Percentiles rank a stretch among this genome's conserved stretches.
These are phyloP conservation scores for Phylloporus arenicola DNA, from an alignment of 768 basidiomycete species.

Conservation along the genomic window DNA sequence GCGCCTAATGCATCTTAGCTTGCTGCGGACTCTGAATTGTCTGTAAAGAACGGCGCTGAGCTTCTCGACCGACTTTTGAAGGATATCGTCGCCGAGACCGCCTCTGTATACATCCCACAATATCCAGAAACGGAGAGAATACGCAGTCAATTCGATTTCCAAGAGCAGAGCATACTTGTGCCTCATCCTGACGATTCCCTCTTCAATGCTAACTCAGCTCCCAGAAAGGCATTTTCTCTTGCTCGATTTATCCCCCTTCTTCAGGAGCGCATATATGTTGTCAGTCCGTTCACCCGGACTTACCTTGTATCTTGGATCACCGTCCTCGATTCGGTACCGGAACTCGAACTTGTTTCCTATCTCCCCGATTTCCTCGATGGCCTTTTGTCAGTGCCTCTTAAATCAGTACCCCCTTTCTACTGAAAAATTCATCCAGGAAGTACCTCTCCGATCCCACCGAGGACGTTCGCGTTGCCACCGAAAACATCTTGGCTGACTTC, in stretches of 20 bases:
- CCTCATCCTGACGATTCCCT: slow-evolving; percentile 50
- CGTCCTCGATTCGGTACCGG: slow-evolving; percentile 92
- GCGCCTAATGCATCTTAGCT: slow-evolving; percentile 49
- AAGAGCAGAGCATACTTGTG: slow-evolving; percentile 55
- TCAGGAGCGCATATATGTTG: slow-evolving; percentile 87
- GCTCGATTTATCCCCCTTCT: slow-evolving; percentile 93
- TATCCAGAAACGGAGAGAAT: slow-evolving; percentile 75
- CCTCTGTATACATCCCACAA: slow-evolving; percentile 88
- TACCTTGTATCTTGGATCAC: slow-evolving; percentile 98
- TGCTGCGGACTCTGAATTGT: slow-evolving; percentile 89
- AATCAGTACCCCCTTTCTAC: slow-evolving; percentile 1
- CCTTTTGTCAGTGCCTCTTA: slow-evolving; percentile 58
- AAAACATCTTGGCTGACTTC: slow-evolving; percentile 84
- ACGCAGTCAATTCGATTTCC: slow-evolving; percentile 40
- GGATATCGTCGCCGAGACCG: slow-evolving; percentile 95
- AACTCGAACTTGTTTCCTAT: slow-evolving; percentile 90
- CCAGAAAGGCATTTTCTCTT: slow-evolving; percentile 84
- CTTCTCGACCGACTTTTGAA: slow-evolving; percentile 94
- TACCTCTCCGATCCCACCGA: slow-evolving; percentile 94
- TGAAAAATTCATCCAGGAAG: slow-evolving; percentile 47
- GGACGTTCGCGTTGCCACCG: slow-evolving; percentile 88
- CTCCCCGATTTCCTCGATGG: slow-evolving; percentile 95
- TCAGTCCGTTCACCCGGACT: slow-evolving; percentile 92
- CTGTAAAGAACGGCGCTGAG: slow-evolving; percentile 98
- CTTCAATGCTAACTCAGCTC: slow-evolving; percentile 25